Evolutionary conservation across 345 rosid species (phyloP).

Genomic region (Salix purpurea): DNA sequence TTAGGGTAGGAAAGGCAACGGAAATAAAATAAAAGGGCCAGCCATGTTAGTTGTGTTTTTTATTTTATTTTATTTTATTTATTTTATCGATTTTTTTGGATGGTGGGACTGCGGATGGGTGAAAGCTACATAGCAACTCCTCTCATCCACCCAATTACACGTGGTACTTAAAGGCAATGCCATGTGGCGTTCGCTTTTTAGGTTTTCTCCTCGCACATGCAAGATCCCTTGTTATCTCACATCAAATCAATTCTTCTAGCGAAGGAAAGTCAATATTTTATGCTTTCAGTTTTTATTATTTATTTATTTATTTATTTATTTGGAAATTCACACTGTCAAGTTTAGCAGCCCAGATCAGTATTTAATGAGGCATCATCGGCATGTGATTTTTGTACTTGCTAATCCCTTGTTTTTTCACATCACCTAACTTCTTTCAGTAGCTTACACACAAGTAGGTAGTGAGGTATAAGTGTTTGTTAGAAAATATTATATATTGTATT

Average conservation of each 20-base stretch:
- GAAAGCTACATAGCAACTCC: constrained; percentile 32
- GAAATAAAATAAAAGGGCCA: neutral
- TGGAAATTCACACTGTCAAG: neutral
- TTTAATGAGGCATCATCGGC: too few relatives aligned
- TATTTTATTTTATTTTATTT: neutral
- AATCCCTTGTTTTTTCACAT: too few relatives aligned
- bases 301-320: too few relatives aligned
- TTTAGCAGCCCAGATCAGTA: neutral
- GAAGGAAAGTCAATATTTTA: neutral
- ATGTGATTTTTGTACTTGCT: too few relatives aligned
- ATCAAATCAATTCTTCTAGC: constrained; percentile 6
- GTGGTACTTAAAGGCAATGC: constrained; percentile 20
- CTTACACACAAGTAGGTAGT: too few relatives aligned
- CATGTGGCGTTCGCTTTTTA: constrained; percentile 23
- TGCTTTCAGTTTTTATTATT: too few relatives aligned
- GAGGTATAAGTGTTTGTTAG: too few relatives aligned
- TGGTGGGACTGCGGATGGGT: constrained; percentile 6
- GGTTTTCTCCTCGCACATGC: constrained; percentile 38
- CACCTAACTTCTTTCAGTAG: too few relatives aligned
- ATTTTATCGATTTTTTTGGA: neutral
- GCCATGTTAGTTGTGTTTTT: neutral
- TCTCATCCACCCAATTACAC: constrained; percentile 14
- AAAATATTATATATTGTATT: too few relatives aligned
- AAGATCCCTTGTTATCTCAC: constrained; percentile 13
- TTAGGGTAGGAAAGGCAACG: neutral